Evolutionary conservation across 495 filamentous ascomycete species (phyloP).

Genomic region (Penicillium diatomitis): DNA sequence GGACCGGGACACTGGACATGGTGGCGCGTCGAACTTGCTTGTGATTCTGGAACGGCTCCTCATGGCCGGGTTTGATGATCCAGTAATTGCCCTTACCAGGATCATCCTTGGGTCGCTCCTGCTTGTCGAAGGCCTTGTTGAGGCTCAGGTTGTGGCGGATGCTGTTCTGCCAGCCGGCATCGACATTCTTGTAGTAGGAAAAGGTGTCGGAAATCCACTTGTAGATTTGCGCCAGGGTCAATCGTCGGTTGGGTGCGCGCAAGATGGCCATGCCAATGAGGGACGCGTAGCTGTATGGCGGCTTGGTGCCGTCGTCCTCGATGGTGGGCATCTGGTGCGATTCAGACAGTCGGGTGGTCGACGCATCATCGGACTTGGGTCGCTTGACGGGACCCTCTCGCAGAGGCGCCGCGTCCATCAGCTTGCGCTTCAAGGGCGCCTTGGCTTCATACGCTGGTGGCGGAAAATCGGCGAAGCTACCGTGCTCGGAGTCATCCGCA

Average conservation of each 20-base stretch:
- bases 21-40: conserved; percentile 56
- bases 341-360: conserved; percentile 48
- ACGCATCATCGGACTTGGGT: conserved; percentile 39
- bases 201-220: conserved; percentile 97
- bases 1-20: conserved; percentile 36
- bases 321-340: conserved; percentile 70
- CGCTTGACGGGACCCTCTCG: conserved; percentile 65
- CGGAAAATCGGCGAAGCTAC: conserved; percentile 44
- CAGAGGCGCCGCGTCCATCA: conserved; percentile 67
- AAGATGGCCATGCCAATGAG: conserved; percentile 96
- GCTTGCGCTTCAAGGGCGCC: conserved; percentile 51
- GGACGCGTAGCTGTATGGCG: conserved; percentile 85
- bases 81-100: conserved; percentile 99
- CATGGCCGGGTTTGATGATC: conserved; percentile 81
- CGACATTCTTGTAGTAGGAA: conserved; percentile 70
- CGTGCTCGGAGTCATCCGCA: conserved; percentile 35
- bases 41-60: conserved; percentile 79
- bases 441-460: conserved; percentile 51
- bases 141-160: conserved; percentile 97
- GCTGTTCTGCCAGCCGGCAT: conserved; percentile 96
- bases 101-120: conserved; percentile 93
- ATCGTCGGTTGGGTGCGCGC: conserved; percentile 68
- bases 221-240: conserved; percentile 96
- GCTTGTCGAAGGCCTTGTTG: conserved; percentile 95
- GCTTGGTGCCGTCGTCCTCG: conserved; percentile 82